Evolutionary conservation across 148 eudicot species (phyloP).

Genomic region (Cornus kousa): DNA sequence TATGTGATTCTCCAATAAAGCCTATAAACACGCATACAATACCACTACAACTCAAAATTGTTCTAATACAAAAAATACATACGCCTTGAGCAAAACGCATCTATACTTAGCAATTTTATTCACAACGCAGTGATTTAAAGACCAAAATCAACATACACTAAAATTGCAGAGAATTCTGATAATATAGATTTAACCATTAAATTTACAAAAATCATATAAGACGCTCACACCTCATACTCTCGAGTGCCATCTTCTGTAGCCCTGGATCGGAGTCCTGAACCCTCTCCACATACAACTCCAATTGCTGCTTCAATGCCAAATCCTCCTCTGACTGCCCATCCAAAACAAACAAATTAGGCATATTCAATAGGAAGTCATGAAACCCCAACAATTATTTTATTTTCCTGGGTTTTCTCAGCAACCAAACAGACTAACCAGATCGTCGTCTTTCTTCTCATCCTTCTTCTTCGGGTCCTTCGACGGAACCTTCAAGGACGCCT

Average conservation of each 20-base stretch:
- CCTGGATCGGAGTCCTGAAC: constrained; percentile 78
- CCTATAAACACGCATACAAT: no score
- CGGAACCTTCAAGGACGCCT: constrained; percentile 34
- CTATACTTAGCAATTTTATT: no score
- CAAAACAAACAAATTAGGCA: not conserved
- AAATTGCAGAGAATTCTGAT: no score
- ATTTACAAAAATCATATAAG: not conserved
- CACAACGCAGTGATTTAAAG: no score
- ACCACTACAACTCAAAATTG: no score
- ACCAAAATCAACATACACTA: no score
- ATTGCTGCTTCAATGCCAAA: constrained; percentile 85
- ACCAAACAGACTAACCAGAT: constrained; percentile 35
- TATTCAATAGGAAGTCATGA: no score
- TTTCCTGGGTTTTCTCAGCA: not conserved
- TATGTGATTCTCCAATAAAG: no score
- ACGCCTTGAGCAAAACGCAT: no score
- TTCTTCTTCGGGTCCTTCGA: constrained; percentile 57
- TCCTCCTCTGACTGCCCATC: constrained; percentile 66
- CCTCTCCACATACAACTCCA: constrained; percentile 88
- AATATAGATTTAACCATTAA: not conserved
- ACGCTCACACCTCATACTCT: constrained; percentile 72
- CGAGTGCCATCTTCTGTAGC: constrained; percentile 78
- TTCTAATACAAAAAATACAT: no score
- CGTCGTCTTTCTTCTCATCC: constrained; percentile 77
- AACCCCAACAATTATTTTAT: not conserved